A percentile compares a stretch with the other conserved stretches of the same genome.
phyloP scores from a whole-genome alignment of 208 protist genomes.

The Acanthamoeba triangularis region DNA sequence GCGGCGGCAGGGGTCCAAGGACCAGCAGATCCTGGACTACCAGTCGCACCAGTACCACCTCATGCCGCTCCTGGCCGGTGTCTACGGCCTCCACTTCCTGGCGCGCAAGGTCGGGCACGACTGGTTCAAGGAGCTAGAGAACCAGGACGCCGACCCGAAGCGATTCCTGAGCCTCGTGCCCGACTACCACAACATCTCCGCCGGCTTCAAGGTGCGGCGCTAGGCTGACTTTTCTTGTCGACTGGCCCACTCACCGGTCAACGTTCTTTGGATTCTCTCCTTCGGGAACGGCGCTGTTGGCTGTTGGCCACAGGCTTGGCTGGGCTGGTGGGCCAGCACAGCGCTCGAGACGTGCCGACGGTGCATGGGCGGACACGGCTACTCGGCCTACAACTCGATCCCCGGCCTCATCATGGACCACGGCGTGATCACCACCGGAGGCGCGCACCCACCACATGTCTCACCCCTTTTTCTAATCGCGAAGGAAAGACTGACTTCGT shows the following conservation, averaged over 20 bases:
- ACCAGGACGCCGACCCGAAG: not conserved
- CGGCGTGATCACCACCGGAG: slow-evolving; percentile 48
- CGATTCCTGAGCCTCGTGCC: slow-evolving; percentile 2
- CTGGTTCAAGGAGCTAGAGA: slow-evolving; percentile 34
- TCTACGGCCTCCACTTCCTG: slow-evolving; percentile 30
- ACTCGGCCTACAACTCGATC: slow-evolving; percentile 37
- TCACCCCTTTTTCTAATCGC: too few relatives aligned
- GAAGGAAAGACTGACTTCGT: too few relatives aligned
- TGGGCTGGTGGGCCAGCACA: slow-evolving; percentile 8
- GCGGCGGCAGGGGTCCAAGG: slow-evolving; percentile 74
- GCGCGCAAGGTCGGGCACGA: not conserved
- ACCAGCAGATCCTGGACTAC: slow-evolving; percentile 70
- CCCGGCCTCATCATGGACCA: slow-evolving; percentile 22
- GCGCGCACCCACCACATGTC: too few relatives aligned
- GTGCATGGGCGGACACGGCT: slow-evolving; percentile 46
- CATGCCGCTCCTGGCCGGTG: slow-evolving; percentile 21
- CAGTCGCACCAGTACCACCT: slow-evolving; percentile 70
- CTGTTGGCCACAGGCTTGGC: not conserved
- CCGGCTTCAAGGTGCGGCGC: slow-evolving; percentile 7
- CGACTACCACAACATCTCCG: slow-evolving; percentile 39
- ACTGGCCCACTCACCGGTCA: too few relatives aligned
- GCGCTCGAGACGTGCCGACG: slow-evolving; percentile 22
- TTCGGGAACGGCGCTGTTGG: not conserved
- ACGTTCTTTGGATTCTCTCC: too few relatives aligned
- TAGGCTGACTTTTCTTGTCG: too few relatives aligned